phyloP scores from a whole-genome alignment of 2,329 filamentous ascomycete species.

The Drechslerella dactyloides region DNA sequence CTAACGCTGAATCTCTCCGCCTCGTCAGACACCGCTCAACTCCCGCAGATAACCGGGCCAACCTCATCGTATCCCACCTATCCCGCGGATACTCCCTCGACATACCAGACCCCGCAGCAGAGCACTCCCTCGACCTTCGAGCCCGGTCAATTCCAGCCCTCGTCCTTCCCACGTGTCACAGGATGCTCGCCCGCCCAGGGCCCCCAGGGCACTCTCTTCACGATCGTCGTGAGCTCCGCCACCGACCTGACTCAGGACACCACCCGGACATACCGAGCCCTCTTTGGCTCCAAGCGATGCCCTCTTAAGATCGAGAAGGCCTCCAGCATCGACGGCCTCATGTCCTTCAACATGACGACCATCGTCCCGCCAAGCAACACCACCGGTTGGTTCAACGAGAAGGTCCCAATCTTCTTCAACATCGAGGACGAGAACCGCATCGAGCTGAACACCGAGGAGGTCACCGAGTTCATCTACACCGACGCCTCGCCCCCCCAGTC shows the following conservation, averaged over 20 bases:
- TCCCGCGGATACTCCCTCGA: slow-evolving; percentile 39
- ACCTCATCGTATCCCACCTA: slow-evolving; percentile 44
- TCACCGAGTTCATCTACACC: slow-evolving; percentile 69
- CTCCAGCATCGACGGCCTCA: slow-evolving; percentile 65
- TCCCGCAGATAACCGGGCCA: slow-evolving; percentile 50
- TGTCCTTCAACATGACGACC: slow-evolving; percentile 70
- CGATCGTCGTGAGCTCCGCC: slow-evolving; percentile 78
- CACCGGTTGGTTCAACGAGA: slow-evolving; percentile 65
- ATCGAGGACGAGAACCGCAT: slow-evolving; percentile 67
- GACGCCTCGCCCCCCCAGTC: slow-evolving; percentile 59
- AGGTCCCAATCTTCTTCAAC: slow-evolving; percentile 67
- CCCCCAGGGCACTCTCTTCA: slow-evolving; percentile 71
- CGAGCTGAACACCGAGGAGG: slow-evolving; percentile 62
- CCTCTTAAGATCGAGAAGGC: slow-evolving; percentile 67
- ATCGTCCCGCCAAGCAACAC: slow-evolving; percentile 72
- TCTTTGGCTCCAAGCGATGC: slow-evolving; percentile 80
- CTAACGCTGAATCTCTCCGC: slow-evolving; percentile 17
- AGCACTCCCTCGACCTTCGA: slow-evolving; percentile 61
- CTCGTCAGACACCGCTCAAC: slow-evolving; percentile 48
- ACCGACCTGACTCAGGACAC: slow-evolving; percentile 68
- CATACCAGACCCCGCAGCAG: slow-evolving; percentile 57
- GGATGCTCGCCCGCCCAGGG: slow-evolving; percentile 75
- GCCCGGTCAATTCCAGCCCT: slow-evolving; percentile 68
- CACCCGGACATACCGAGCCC: slow-evolving; percentile 68
- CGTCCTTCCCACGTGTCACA: slow-evolving; percentile 68